These are phyloP conservation scores for Ploettnerulaceae sp. DNA, from an alignment of 2,329 filamentous ascomycete genomes.

Conservation along the genomic window DNA sequence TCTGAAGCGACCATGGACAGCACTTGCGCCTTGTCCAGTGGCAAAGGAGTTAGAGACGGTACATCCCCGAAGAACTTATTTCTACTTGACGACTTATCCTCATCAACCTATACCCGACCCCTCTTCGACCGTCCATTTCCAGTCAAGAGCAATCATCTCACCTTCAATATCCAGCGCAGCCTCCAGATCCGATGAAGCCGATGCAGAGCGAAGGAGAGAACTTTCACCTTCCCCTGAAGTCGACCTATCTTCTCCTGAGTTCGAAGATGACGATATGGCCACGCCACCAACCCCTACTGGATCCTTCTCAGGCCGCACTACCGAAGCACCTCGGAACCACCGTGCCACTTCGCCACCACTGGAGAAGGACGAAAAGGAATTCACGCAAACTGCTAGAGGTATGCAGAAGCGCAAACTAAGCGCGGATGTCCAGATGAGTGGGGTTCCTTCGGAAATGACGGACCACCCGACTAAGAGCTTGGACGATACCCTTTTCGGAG, in stretches of 20 bases:
- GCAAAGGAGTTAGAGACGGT: constrained; percentile 90
- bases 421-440: constrained; percentile 51
- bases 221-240: constrained; percentile 90
- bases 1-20: constrained; percentile 80
- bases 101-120: constrained; percentile 75
- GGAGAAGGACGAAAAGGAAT: constrained; percentile 93
- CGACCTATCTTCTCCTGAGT: constrained; percentile 80
- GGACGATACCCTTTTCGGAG: constrained; percentile 32
- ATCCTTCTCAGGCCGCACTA: constrained; percentile 50
- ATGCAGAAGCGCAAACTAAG: constrained; percentile 59
- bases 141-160: constrained; percentile 64
- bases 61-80: constrained; percentile 92
- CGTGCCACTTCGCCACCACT: constrained; percentile 81
- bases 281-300: constrained; percentile 58
- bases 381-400: constrained; percentile 88
- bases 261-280: constrained; percentile 67
- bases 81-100: constrained; percentile 85
- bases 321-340: constrained; percentile 51
- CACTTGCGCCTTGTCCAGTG: constrained; percentile 74
- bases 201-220: constrained; percentile 59
- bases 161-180: constrained; percentile 71
- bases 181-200: constrained; percentile 69
- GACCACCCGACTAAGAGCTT: constrained; percentile 25
- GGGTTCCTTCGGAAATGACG: constrained; percentile 36
- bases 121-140: constrained; percentile 43